These are phyloP conservation scores for Calvatia gigantea DNA, from an alignment of 768 basidiomycete species.

Conservation along the genomic window DNA sequence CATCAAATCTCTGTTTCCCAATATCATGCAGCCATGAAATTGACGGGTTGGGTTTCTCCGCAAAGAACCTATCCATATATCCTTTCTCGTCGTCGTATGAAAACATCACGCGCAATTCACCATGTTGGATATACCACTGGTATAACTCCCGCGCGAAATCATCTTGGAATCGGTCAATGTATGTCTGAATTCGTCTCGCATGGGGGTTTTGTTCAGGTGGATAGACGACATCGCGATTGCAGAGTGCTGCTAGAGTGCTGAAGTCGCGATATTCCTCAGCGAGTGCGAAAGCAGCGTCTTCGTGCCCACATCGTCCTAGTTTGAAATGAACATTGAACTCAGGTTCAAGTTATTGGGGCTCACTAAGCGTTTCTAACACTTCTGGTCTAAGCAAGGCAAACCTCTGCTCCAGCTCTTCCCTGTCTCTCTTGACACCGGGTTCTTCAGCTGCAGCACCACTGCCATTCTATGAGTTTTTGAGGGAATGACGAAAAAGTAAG, in stretches of 20 bases:
- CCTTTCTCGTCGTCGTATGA: slow-evolving; percentile 64
- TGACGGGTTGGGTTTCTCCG: slow-evolving; percentile 47
- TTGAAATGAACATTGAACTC: not conserved
- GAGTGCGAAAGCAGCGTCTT: slow-evolving; percentile 69
- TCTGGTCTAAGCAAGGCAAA: slow-evolving; percentile 74
- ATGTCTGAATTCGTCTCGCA: slow-evolving; percentile 56
- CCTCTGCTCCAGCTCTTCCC: slow-evolving; percentile 55
- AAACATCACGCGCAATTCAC: slow-evolving; percentile 81
- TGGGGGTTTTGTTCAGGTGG: slow-evolving; percentile 66
- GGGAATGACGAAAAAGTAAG: not conserved
- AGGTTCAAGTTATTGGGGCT: slow-evolving; percentile 21
- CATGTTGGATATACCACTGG: slow-evolving; percentile 89
- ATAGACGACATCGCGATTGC: slow-evolving; percentile 64
- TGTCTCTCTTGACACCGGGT: slow-evolving; percentile 50
- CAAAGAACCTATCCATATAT: slow-evolving; percentile 75
- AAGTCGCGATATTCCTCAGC: slow-evolving; percentile 90
- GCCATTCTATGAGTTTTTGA: not conserved
- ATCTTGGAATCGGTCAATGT: slow-evolving; percentile 76
- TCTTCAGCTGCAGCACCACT: slow-evolving; percentile 42
- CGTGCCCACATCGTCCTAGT: slow-evolving; percentile 64
- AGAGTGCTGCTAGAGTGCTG: slow-evolving; percentile 77
- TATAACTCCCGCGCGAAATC: slow-evolving; percentile 89
- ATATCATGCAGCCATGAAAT: slow-evolving; percentile 91
- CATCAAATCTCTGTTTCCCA: slow-evolving; percentile 59
- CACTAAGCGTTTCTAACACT: slow-evolving; percentile 78